A percentile compares a stretch with the other conserved stretches of the same genome.
phyloP scores from a whole-genome alignment of 768 basidiomycete genomes.

The Lactarius sp. region DNA sequence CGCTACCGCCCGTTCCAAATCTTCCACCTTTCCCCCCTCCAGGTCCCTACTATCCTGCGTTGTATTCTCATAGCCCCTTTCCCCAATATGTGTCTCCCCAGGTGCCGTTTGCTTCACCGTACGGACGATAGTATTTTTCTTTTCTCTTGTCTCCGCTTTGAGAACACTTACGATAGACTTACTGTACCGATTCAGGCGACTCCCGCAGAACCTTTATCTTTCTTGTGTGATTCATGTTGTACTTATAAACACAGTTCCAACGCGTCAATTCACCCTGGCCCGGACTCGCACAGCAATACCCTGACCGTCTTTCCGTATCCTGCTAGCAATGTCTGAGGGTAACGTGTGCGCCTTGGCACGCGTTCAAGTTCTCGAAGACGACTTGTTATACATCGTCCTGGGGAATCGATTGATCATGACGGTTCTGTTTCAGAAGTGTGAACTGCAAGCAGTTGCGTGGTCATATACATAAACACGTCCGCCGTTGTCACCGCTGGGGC shows the following conservation, averaged over 20 bases:
- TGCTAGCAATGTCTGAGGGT: too few relatives aligned
- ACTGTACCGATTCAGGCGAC: neutral
- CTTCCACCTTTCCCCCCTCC: neutral
- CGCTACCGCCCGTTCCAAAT: neutral
- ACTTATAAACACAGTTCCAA: too few relatives aligned
- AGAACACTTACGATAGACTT: neutral
- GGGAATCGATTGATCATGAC: neutral
- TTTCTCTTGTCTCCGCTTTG: neutral
- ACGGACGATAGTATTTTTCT: constrained; percentile 9
- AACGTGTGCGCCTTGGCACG: neutral
- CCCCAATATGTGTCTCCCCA: neutral
- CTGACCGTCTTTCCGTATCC: neutral
- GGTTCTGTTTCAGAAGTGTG: neutral
- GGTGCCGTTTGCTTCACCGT: neutral
- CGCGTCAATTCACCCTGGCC: too few relatives aligned
- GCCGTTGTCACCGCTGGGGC: constrained; percentile 23
- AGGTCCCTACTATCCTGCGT: neutral
- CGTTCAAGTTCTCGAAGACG: neutral
- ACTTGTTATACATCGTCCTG: neutral
- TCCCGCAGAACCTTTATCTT: neutral
- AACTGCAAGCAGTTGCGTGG: neutral
- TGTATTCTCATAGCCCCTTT: constrained; percentile 2
- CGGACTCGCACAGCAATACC: neutral
- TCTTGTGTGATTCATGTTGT: neutral
- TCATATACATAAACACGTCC: constrained; percentile 24